Evolutionary conservation across 75 land plant species (phyloP).

Genomic region (Cunninghamia lanceolata): DNA sequence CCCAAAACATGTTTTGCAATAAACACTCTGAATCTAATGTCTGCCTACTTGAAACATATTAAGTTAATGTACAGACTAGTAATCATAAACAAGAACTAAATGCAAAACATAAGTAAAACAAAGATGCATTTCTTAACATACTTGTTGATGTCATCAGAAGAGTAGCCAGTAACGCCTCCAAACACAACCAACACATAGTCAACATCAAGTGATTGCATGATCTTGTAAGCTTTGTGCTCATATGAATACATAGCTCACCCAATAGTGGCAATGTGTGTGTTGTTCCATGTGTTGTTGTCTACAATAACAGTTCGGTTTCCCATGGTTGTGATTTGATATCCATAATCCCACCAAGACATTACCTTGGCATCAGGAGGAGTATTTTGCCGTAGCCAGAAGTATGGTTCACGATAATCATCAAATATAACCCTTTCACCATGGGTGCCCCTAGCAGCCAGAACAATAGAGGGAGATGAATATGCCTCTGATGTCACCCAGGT

Average conservation of each 20-base stretch:
- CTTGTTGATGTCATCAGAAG: slow-evolving; percentile 99
- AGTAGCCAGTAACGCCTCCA: slow-evolving; percentile 99
- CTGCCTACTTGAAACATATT: too few relatives aligned
- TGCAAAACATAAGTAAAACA: not conserved
- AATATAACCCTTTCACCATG: slow-evolving; percentile 96
- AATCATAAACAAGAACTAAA: not conserved
- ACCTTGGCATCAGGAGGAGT: slow-evolving; percentile 98
- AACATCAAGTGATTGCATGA: slow-evolving; percentile 93
- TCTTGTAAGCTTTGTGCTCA: slow-evolving; percentile 98
- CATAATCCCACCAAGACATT: slow-evolving; percentile 99
- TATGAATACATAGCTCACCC: slow-evolving; percentile 99
- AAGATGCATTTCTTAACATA: slow-evolving; percentile 21
- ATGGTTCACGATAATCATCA: slow-evolving; percentile 99
- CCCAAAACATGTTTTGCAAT: too few relatives aligned
- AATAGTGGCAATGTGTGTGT: slow-evolving; percentile 99
- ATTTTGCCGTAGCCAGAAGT: slow-evolving; percentile 96
- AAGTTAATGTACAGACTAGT: not conserved
- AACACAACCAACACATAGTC: slow-evolving; percentile 96
- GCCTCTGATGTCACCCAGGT: slow-evolving; percentile 99
- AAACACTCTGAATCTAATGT: not conserved
- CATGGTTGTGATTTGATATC: slow-evolving; percentile 99
- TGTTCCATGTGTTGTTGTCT: slow-evolving; percentile 99
- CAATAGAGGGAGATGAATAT: slow-evolving; percentile 98
- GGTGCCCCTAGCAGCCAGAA: slow-evolving; percentile 94
- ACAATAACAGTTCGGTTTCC: slow-evolving; percentile 99